These are phyloP conservation scores for Cephalotrichum gorgonifer DNA, from an alignment of 2,329 filamentous ascomycete genomes.

Conservation along the genomic window DNA sequence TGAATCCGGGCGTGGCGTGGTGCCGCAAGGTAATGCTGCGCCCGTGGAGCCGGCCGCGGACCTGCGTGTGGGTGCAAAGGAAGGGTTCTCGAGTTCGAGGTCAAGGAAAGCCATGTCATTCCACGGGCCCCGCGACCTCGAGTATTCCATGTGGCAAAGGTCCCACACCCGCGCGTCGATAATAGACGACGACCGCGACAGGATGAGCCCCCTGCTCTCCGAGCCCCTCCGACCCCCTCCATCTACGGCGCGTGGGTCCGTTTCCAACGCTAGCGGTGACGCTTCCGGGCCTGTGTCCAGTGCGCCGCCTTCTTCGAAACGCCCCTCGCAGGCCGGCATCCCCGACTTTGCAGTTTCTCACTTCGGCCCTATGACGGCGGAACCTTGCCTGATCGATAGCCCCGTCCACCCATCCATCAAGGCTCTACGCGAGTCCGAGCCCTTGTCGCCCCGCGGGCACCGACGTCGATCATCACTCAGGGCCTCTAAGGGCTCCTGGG, in stretches of 20 bases:
- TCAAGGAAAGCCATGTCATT: not conserved
- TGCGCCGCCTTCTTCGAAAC: constrained; percentile 8
- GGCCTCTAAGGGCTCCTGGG: constrained; percentile 1
- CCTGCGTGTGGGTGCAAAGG: too few species aligned
- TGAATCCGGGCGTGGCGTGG: not conserved
- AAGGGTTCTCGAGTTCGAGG: not conserved
- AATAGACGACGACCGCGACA: not conserved
- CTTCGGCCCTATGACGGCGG: constrained; percentile 42
- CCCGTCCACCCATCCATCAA: not conserved
- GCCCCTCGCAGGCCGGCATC: constrained; percentile 16
- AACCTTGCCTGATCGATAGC: constrained; percentile 16
- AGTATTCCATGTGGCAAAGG: not conserved
- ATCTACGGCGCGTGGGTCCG: constrained; percentile 1
- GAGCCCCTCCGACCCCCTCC: not conserved
- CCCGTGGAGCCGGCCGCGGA: not conserved
- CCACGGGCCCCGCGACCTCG: not conserved
- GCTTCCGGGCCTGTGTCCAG: too few species aligned
- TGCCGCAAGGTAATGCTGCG: too few species aligned
- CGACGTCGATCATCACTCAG: not conserved
- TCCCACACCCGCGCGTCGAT: not conserved
- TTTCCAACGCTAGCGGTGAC: too few species aligned
- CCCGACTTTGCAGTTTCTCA: constrained; percentile 44
- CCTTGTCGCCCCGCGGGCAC: not conserved
- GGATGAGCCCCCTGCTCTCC: constrained; percentile 5
- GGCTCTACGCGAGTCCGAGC: not conserved